These are phyloP conservation scores for Phalaenopsis hybrid DNA, from an alignment of 116 monocot genomes.

Conservation along the genomic window DNA sequence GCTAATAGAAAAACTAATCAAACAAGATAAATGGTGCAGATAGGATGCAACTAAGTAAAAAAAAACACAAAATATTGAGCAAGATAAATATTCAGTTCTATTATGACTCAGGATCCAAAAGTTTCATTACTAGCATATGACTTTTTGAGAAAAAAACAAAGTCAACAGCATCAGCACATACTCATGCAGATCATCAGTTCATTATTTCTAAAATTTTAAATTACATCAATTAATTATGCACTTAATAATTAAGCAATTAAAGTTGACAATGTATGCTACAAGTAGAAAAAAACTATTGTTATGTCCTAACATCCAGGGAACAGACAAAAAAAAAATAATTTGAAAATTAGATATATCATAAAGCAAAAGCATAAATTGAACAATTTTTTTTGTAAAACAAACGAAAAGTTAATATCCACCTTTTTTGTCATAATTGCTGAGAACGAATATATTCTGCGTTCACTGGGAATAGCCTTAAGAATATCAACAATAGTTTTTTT, in stretches of 20 bases:
- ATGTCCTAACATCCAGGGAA: neutral
- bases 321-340: neutral
- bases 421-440: slow-evolving; percentile 98
- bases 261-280: neutral
- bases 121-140: neutral
- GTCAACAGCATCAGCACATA: neutral
- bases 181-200: neutral
- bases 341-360: slow-evolving; percentile 1
- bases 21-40: too few species aligned
- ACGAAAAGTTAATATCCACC: slow-evolving; percentile 20
- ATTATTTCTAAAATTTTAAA: neutral
- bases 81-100: neutral
- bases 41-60: too few species aligned
- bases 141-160: neutral
- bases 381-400: neutral
- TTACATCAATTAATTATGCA: neutral
- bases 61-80: too few species aligned
- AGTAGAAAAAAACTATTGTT: neutral
- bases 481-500: slow-evolving; percentile 75
- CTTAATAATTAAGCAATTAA: neutral
- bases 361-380: neutral
- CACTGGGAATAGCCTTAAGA: slow-evolving; percentile 66
- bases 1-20: too few species aligned
- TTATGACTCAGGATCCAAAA: neutral
- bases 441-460: slow-evolving; percentile 71